These are phyloP conservation scores for Reticulascus tulasneorum DNA, from an alignment of 2,329 filamentous ascomycete genomes.

Conservation along the genomic window DNA sequence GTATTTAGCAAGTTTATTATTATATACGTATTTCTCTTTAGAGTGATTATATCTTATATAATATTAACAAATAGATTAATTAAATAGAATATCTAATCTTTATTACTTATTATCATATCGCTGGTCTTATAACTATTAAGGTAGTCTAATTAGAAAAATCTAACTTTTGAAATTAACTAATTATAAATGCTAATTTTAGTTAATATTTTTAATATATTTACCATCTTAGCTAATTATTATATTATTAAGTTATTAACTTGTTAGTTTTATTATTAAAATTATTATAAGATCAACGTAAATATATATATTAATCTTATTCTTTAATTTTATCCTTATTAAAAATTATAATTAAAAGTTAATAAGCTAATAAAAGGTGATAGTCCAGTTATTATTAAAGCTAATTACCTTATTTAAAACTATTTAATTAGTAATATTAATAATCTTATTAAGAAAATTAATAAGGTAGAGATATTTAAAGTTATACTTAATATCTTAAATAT, in stretches of 20 bases:
- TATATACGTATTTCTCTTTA: no score
- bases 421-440: no score
- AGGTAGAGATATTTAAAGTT: not conserved
- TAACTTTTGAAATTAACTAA: no score
- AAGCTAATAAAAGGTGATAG: not conserved
- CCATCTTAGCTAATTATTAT: not conserved
- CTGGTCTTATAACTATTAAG: no score
- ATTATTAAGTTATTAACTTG: not conserved
- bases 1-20: not conserved
- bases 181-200: not conserved
- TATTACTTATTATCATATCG: no score
- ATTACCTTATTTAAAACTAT: not conserved
- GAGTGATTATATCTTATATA: no score
- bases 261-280: not conserved
- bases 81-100: no score
- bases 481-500: not conserved
- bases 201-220: not conserved
- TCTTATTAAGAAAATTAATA: no score
- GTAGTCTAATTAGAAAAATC: no score
- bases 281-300: not conserved
- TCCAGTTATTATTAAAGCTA: not conserved
- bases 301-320: slow-evolving; percentile 1
- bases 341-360: not conserved
- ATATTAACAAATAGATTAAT: no score
- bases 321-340: not conserved